These are phyloP conservation scores for Apiospora kogelbergensis DNA, from an alignment of 2,329 filamentous ascomycete genomes.

Conservation along the genomic window DNA sequence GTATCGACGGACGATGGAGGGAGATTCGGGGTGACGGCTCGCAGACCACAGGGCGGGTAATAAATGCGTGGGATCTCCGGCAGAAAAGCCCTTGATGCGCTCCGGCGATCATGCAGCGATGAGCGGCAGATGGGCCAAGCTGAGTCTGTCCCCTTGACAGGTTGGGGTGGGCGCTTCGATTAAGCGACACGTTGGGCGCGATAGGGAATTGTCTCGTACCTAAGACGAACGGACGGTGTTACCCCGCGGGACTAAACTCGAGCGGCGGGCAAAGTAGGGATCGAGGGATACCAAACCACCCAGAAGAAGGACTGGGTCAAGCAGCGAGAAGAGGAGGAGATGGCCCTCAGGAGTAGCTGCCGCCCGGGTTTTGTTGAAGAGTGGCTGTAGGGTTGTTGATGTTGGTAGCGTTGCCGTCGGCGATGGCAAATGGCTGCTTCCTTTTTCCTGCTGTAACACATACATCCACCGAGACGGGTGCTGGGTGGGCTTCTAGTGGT, in stretches of 20 bases:
- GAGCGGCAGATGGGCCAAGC: background rate
- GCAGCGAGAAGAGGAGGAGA: background rate
- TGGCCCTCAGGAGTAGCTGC: background rate
- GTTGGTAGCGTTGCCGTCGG: background rate
- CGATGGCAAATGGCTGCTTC: background rate
- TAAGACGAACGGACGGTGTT: background rate
- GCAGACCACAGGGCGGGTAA: background rate
- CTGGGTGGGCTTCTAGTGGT: background rate
- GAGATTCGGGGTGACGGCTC: background rate
- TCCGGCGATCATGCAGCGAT: background rate
- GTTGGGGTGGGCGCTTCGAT: background rate
- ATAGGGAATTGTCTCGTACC: constrained; percentile 3
- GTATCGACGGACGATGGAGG: constrained; percentile 20
- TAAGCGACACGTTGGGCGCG: constrained; percentile 5
- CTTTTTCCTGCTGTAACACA: constrained; percentile 7
- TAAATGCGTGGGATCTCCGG: background rate
- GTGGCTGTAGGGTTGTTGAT: background rate
- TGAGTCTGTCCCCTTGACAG: background rate
- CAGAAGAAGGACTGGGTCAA: background rate
- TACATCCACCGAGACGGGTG: background rate
- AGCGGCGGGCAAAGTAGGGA: background rate
- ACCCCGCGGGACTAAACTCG: constrained; percentile 1
- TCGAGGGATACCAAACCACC: background rate
- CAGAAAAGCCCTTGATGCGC: background rate
- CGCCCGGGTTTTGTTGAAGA: background rate